Base-by-base conservation (phyloP, 129 eudicot species). In the Centaurea solstitialis region DNA sequence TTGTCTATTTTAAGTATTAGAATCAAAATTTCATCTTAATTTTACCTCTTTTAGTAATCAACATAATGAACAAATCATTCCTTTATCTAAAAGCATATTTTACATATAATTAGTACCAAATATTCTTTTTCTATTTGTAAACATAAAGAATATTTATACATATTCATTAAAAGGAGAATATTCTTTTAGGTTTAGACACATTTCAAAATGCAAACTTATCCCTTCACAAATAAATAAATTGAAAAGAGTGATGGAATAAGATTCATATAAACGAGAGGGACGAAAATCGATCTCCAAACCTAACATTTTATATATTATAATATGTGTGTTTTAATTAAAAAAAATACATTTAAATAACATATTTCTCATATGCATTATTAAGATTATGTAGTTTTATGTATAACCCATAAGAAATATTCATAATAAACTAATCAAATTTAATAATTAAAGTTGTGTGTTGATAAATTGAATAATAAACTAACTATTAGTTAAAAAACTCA, bases 31-130 rank as follows among this genome's bases (percentile, higher is more conserved):
- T 57, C 65, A 57, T 17, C 5, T 57, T 57, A 9, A 0, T 69
- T 30, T n/a, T 17, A 0, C 11, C 21, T 0, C 17, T 70, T 35
- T 70, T 33, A 0, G 12, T 21, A 35, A n/a, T 70, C 26, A 70
- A 69, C 38, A 30, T 69, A 17, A 69, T 69, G 23, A 69, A 37
- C 17, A 70, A 17, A 70, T 35, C 9, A 70, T 70, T 70, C 7
- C 74, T 70, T 35, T 70, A 70, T 70, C 74, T 70, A 24, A 70
- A 70, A 70, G 74, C 24, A 70, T 70, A 70, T 35, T 70, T 17
- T 53, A 53, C 1, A 13, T 17, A 17, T 15, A 57, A 57, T 5
- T 57, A 17, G 6, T 5, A 57, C 9, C 22, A 57, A 12, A 57
- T 70, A 35, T 70, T 35, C 74, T 70, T 37, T 70, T 41, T 37